These are phyloP conservation scores for Biscogniauxia mediterranea DNA, from an alignment of 2,329 filamentous ascomycete species.

Conservation along the genomic window DNA sequence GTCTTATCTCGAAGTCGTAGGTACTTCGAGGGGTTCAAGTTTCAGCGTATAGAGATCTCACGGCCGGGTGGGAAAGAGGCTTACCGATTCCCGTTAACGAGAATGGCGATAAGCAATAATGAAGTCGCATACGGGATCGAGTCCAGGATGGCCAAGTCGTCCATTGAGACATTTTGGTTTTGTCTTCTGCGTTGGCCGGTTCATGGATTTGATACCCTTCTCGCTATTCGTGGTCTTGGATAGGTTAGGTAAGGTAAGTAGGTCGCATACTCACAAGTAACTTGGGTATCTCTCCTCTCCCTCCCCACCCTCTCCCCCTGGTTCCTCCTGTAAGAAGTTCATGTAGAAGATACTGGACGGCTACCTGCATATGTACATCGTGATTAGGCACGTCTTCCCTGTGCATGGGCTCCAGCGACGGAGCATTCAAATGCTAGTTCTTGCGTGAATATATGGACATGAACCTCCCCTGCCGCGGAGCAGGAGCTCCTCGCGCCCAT, in stretches of 20 bases:
- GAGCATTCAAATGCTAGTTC: not conserved
- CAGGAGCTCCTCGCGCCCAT: not conserved
- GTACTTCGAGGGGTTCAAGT: not conserved
- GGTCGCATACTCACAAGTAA: not conserved
- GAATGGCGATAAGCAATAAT: not conserved
- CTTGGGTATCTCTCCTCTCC: not conserved
- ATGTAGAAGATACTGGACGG: not conserved
- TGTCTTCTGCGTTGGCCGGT: not conserved
- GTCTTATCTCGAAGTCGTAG: not conserved
- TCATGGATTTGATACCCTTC: too few species aligned
- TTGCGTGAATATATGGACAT: not conserved
- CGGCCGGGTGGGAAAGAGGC: not conserved
- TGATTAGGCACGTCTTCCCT: not conserved
- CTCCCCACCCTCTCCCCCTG: not conserved
- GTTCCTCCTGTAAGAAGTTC: not conserved
- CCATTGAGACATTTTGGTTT: not conserved
- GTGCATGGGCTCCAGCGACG: not conserved
- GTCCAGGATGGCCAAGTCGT: not conserved
- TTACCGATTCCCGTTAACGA: not conserved
- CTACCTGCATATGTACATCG: not conserved
- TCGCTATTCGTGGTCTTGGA: too few species aligned
- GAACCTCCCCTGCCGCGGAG: not conserved
- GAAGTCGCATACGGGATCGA: not conserved
- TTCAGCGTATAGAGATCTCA: not conserved
- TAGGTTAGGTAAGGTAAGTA: too few species aligned